Conservation (phyloP, 106 monocot species). For the Acanthochlamys bracteata region DNA sequence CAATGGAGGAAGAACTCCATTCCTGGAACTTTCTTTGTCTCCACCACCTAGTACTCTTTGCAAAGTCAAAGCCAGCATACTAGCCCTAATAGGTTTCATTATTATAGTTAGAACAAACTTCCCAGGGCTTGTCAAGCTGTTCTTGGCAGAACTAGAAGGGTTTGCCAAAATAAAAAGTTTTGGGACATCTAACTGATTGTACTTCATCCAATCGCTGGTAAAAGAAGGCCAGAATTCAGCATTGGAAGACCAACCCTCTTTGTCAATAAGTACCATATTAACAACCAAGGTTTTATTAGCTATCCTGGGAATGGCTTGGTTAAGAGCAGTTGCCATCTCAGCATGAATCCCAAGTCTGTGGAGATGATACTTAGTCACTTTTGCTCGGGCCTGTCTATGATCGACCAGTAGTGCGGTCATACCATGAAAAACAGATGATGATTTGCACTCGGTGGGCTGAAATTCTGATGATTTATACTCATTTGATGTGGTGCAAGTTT, state of each 20-base stretch:
- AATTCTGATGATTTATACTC: constrained; percentile 53
- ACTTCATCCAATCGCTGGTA: constrained; percentile 23
- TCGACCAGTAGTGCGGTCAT: constrained; percentile 80
- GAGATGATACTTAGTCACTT: constrained; percentile 80
- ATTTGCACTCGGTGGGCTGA: constrained; percentile 42
- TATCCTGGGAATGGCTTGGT: constrained; percentile 34
- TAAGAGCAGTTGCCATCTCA: constrained; percentile 27
- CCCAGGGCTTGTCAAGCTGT: constrained; percentile 18
- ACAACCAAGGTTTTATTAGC: constrained; percentile 10
- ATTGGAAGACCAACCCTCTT: constrained; percentile 55
- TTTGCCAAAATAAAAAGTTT: constrained; percentile 83
- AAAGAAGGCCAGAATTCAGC: constrained; percentile 36
- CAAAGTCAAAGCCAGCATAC: constrained; percentile 63
- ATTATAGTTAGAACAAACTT: constrained; percentile 43
- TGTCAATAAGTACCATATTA: constrained; percentile 72
- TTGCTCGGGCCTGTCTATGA: constrained; percentile 57
- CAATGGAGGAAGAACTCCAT: constrained; percentile 31
- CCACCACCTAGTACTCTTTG: constrained; percentile 56
- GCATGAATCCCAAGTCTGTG: constrained; percentile 61
- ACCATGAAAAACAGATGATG: constrained; percentile 48
- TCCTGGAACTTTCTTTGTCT: constrained; percentile 33
- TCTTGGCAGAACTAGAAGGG: constrained; percentile 43
- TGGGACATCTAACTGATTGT: constrained; percentile 20
- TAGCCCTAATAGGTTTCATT: constrained; percentile 82
- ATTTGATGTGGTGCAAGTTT: constrained; percentile 22